Evolutionary conservation across 1,284 basidiomycete genomes (phyloP).

Genomic region (Cryptococcus maquisensis): DNA sequence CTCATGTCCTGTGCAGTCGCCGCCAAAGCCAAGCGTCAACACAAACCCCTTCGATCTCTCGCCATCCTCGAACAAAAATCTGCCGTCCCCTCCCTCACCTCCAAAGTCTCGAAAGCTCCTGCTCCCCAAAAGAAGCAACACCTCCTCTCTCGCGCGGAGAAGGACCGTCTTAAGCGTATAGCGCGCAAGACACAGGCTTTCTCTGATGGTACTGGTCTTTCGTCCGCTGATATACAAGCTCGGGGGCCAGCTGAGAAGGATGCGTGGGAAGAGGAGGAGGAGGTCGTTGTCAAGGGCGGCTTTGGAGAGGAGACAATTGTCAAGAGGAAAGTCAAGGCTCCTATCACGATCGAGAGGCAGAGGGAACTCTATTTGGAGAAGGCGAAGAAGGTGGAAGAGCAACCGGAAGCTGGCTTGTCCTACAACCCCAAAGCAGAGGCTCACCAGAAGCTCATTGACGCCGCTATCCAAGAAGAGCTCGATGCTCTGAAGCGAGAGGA

Average conservation of each 20-base stretch:
- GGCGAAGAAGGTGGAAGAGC: constrained; percentile 50
- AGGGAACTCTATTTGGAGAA: constrained; percentile 20
- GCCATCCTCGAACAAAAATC: constrained; percentile 80
- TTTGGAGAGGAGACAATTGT: constrained; percentile 40
- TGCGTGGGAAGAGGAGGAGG: constrained; percentile 56
- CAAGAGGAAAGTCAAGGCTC: constrained; percentile 34
- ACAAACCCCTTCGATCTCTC: constrained; percentile 63
- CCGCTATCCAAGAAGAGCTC: constrained; percentile 67
- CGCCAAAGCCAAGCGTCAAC: constrained; percentile 34
- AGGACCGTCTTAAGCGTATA: constrained; percentile 67
- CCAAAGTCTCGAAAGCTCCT: constrained; percentile 48
- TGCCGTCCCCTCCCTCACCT: constrained; percentile 74
- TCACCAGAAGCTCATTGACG: constrained; percentile 68
- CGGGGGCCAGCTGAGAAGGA: constrained; percentile 50
- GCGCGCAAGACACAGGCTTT: constrained; percentile 65
- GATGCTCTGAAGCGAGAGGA: constrained; percentile 58
- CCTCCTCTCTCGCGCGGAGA: constrained; percentile 59
- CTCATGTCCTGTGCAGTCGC: constrained; percentile 16
- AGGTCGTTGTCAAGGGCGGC: constrained; percentile 17
- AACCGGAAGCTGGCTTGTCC: constrained; percentile 82
- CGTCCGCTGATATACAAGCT: constrained; percentile 36
- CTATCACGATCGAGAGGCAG: constrained; percentile 33
- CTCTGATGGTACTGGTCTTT: constrained; percentile 48
- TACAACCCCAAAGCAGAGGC: constrained; percentile 82
- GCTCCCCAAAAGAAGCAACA: constrained; percentile 32